These are phyloP conservation scores for Pugionium cornutum DNA, from an alignment of 345 rosid genomes.

Conservation along the genomic window DNA sequence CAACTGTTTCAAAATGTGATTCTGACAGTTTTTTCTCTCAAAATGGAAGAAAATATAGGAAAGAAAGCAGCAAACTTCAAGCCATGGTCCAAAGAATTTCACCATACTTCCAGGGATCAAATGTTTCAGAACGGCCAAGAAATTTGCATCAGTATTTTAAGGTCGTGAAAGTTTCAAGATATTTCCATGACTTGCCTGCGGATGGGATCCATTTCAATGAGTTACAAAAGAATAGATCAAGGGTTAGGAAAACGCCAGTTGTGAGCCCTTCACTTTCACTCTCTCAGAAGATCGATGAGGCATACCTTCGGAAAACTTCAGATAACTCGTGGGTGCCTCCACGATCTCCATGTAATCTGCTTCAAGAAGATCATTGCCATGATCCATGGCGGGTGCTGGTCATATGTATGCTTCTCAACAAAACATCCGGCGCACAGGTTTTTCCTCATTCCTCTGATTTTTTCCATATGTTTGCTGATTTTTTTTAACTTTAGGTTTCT, in stretches of 20 bases:
- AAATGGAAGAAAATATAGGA: constrained; percentile 3
- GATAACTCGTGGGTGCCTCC: constrained; percentile 66
- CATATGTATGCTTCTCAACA: constrained; percentile 76
- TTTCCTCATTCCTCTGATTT: constrained; percentile 12
- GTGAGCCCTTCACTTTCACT: constrained; percentile 37
- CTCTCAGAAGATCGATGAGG: constrained; percentile 53
- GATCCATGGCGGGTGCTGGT: constrained; percentile 75
- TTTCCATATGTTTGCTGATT: not conserved
- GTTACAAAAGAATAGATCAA: constrained; percentile 21
- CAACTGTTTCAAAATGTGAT: constrained; percentile 7
- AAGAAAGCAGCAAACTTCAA: constrained; percentile 16
- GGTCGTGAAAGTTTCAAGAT: constrained; percentile 43
- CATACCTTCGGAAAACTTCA: constrained; percentile 48
- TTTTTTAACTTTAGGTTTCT: not conserved
- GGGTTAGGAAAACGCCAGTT: constrained; percentile 27
- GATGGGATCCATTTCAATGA: constrained; percentile 3
- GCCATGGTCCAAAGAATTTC: too few species aligned
- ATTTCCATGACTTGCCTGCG: constrained; percentile 30
- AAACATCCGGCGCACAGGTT: constrained; percentile 63
- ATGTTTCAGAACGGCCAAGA: constrained; percentile 20
- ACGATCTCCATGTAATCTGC: constrained; percentile 47
- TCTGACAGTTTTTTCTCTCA: constrained; percentile 16
- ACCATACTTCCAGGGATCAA: constrained; percentile 30
- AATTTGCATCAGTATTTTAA: constrained; percentile 6
- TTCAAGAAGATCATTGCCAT: constrained; percentile 60